Evolutionary conservation across 176 grass and related monocot species (phyloP).

Genomic region (Paspalum vaginatum): DNA sequence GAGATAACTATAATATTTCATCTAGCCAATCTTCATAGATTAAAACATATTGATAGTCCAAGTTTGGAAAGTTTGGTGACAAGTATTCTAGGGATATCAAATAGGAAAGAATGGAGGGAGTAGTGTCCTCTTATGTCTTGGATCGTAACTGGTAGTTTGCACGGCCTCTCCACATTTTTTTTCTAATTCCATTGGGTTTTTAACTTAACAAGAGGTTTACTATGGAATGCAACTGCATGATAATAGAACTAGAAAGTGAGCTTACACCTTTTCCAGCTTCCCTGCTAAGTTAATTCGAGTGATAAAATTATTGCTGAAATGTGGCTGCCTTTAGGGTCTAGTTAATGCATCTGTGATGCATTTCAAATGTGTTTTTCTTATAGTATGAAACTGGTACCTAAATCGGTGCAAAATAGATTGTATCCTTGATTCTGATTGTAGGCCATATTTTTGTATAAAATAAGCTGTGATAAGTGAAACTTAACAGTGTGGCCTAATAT

Average conservation of each 20-base stretch:
- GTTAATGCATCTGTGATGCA: background rate
- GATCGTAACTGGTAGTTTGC: background rate
- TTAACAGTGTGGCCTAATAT: background rate
- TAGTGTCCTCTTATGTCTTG: background rate
- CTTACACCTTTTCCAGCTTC: background rate
- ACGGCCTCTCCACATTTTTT: background rate
- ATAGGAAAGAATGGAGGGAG: background rate
- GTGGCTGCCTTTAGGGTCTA: background rate
- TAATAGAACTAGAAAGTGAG: conserved; percentile 15
- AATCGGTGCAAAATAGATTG: background rate
- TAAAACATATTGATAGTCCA: background rate
- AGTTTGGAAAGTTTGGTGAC: background rate
- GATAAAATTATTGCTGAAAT: background rate
- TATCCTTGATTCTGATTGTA: background rate
- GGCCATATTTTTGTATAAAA: conserved; percentile 10
- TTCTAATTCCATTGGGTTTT: background rate
- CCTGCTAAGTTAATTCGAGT: background rate
- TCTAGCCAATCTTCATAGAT: background rate
- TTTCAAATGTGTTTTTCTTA: background rate
- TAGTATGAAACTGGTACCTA: conserved; percentile 4
- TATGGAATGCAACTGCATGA: background rate
- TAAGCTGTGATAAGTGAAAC: background rate
- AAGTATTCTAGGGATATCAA: background rate
- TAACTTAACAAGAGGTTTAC: background rate
- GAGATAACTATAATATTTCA: background rate